phyloP scores from a whole-genome alignment of 2,329 filamentous ascomycete species.

The Lachnellula suecica region DNA sequence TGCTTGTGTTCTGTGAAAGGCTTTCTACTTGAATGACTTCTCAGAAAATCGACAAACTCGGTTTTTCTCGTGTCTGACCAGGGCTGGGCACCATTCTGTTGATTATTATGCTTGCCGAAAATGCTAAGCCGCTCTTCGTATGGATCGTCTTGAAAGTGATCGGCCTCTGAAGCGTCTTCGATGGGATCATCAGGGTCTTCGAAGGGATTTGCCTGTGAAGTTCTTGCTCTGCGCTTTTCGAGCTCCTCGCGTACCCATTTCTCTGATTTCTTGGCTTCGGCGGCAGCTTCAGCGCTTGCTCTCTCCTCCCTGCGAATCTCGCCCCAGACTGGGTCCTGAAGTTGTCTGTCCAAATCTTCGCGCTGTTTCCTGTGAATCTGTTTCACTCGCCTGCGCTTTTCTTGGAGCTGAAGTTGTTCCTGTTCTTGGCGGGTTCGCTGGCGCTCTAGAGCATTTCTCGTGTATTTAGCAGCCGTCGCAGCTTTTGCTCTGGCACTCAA shows the following conservation, averaged over 20 bases:
- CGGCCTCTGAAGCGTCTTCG: conserved; percentile 8
- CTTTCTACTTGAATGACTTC: conserved; percentile 5
- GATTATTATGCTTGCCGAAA: conserved; percentile 17
- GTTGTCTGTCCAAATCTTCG: conserved; percentile 1
- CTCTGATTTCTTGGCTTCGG: not conserved
- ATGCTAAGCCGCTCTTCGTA: conserved; percentile 9
- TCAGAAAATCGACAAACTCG: conserved; percentile 20
- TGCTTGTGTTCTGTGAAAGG: no score
- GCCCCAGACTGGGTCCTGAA: not conserved
- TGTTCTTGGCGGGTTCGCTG: not conserved
- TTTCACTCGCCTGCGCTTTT: not conserved
- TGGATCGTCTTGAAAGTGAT: conserved; percentile 11
- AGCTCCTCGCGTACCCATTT: not conserved
- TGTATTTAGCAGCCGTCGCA: not conserved
- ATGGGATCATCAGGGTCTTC: not conserved
- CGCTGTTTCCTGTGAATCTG: not conserved
- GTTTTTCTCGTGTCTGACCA: conserved; percentile 9
- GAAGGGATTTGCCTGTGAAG: no score
- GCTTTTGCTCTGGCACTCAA: not conserved
- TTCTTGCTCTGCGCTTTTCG: not conserved
- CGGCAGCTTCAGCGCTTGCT: not conserved
- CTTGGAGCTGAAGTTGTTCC: not conserved
- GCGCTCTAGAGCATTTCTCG: not conserved
- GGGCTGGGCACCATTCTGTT: not conserved
- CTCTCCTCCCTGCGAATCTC: not conserved